Evolutionary conservation across 2,329 filamentous ascomycete species (phyloP).

Genomic region (Epichloe amarillans): DNA sequence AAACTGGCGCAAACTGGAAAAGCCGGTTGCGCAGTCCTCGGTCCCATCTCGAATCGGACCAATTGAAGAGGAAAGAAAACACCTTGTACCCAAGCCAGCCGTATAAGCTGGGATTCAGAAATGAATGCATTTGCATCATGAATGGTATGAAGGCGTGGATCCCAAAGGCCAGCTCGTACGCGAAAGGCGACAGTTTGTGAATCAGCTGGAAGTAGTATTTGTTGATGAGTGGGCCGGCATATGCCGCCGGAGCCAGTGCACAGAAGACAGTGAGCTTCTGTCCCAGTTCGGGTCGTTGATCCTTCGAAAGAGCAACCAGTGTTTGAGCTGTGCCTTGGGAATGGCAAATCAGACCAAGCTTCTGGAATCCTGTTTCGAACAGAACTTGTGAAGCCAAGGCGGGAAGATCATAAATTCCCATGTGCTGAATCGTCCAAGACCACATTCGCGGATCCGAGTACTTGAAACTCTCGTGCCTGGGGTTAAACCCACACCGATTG

Average conservation of each 20-base stretch:
- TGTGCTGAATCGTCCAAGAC: conserved; percentile 91
- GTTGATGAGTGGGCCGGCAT: conserved; percentile 73
- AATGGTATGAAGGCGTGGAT: conserved; percentile 88
- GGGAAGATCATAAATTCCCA: conserved; percentile 80
- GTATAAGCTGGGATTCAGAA: conserved; percentile 55
- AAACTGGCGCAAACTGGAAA: conserved; percentile 88
- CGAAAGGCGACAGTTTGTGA: conserved; percentile 58
- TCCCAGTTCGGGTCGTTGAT: conserved; percentile 75
- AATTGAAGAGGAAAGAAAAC: conserved; percentile 80
- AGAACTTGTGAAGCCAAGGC: conserved; percentile 71
- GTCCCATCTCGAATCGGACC: conserved; percentile 79
- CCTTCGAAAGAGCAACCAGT: conserved; percentile 76
- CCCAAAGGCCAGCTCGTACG: conserved; percentile 76
- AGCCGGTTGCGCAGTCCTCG: conserved; percentile 62
- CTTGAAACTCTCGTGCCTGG: conserved; percentile 57
- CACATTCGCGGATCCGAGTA: conserved; percentile 82
- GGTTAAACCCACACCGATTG: conserved; percentile 76
- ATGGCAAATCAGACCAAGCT: conserved; percentile 73
- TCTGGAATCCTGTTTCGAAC: conserved; percentile 67
- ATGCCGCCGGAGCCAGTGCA: conserved; percentile 78
- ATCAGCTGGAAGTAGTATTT: conserved; percentile 91
- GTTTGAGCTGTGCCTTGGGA: conserved; percentile 87
- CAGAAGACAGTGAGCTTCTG: conserved; percentile 80
- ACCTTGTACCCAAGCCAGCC: conserved; percentile 77
- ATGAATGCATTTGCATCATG: conserved; percentile 73